Conservation (phyloP, 1,139 yeast genomes). For the Suhomyces bolitotheri region DNA sequence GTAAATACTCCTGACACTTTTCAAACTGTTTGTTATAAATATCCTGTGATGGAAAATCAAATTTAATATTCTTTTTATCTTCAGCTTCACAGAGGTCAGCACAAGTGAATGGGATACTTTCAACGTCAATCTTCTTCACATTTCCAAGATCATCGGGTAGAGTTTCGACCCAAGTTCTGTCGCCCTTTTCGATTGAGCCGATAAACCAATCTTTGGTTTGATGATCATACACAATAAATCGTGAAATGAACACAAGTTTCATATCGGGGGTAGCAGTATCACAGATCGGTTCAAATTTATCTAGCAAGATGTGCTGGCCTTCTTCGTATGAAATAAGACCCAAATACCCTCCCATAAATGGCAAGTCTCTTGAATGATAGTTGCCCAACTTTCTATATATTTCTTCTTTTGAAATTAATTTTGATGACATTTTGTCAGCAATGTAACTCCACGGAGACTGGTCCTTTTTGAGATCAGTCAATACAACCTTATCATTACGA, state of each 20-base stretch:
- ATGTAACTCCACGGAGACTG: conserved; percentile 50
- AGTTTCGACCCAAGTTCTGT: conserved; percentile 35
- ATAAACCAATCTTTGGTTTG: conserved; percentile 50
- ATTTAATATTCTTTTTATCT: conserved; percentile 27
- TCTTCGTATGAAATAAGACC: conserved; percentile 90
- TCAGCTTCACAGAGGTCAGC: conserved; percentile 24
- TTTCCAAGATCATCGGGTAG: conserved; percentile 17
- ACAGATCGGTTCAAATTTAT: conserved; percentile 35
- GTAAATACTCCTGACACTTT: conserved; percentile 67
- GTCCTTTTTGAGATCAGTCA: conserved; percentile 11
- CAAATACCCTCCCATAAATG: conserved; percentile 85
- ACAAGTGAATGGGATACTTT: conserved; percentile 28
- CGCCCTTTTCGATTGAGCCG: conserved; percentile 48
- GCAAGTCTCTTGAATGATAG: conserved; percentile 37
- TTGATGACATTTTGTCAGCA: conserved; percentile 47
- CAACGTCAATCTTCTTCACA: conserved; percentile 17
- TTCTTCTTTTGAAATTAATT: conserved; percentile 19
- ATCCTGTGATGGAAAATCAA: conserved; percentile 55
- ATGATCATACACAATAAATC: conserved; percentile 60
- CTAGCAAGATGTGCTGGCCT: conserved; percentile 50
- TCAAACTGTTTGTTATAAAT: conserved; percentile 58
- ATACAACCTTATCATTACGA: conserved; percentile 12
- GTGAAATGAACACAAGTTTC: conserved; percentile 69
- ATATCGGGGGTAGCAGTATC: conserved; percentile 58
- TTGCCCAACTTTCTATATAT: conserved; percentile 11